Percentiles rank a stretch among this genome's conserved stretches.
These are phyloP conservation scores for Phytopythium helicoides DNA, from an alignment of 352 stramenopile species.

Conservation along the genomic window DNA sequence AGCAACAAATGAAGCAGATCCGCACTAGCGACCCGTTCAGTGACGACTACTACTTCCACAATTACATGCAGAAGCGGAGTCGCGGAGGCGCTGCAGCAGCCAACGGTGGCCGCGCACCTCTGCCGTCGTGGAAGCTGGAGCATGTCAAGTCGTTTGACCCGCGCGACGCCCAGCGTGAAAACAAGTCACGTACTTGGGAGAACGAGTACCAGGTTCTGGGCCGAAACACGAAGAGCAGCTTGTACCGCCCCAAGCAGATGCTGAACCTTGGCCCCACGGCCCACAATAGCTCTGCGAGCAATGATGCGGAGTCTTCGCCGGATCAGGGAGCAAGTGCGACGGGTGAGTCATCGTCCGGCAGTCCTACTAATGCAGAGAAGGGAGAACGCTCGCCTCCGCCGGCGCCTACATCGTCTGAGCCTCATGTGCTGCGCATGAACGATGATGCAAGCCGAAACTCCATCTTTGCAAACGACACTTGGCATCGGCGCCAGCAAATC, in stretches of 20 bases:
- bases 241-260: slow-evolving; percentile 75
- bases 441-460: slow-evolving; percentile 39
- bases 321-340: slow-evolving; percentile 1
- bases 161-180: slow-evolving; percentile 51
- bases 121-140: slow-evolving; percentile 83
- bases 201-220: slow-evolving; percentile 70
- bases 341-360: slow-evolving; percentile 13
- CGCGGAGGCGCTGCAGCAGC: slow-evolving; percentile 16
- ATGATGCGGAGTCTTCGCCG: slow-evolving; percentile 9
- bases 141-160: slow-evolving; percentile 78
- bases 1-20: slow-evolving; percentile 86
- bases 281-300: slow-evolving; percentile 11
- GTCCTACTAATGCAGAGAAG: not conserved
- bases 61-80: slow-evolving; percentile 76
- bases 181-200: slow-evolving; percentile 76
- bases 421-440: slow-evolving; percentile 55
- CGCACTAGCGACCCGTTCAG: slow-evolving; percentile 85
- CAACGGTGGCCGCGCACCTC: slow-evolving; percentile 15
- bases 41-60: slow-evolving; percentile 89
- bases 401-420: not conserved
- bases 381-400: not conserved
- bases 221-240: slow-evolving; percentile 71
- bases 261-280: slow-evolving; percentile 39
- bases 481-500: slow-evolving; percentile 67
- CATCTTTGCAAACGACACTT: slow-evolving; percentile 76